phyloP scores from a whole-genome alignment of 495 filamentous ascomycete species.

The Aspergillus ellipticus region DNA sequence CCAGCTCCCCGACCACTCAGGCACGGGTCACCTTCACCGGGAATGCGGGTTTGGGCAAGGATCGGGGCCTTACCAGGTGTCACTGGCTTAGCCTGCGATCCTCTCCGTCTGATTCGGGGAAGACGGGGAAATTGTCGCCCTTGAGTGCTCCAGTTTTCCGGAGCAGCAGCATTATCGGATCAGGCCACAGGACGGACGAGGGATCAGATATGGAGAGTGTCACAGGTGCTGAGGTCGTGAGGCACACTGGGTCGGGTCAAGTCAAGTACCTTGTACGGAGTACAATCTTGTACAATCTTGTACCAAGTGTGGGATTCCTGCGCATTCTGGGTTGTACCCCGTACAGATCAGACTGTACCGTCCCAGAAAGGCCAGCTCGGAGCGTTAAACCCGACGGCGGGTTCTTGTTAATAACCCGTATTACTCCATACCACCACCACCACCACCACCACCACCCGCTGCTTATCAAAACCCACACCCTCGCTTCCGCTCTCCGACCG shows the following conservation, averaged over 20 bases:
- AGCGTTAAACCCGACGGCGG: background rate
- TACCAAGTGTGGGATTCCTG: too few species aligned
- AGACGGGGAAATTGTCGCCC: too few species aligned
- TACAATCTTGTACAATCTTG: background rate
- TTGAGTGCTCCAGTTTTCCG: too few species aligned
- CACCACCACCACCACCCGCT: background rate
- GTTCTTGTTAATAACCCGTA: conserved; percentile 4
- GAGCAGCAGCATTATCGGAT: background rate
- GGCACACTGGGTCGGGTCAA: too few species aligned
- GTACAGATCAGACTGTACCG: background rate
- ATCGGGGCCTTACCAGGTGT: conserved; percentile 17
- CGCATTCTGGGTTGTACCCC: background rate
- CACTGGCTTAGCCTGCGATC: too few species aligned
- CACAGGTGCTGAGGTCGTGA: too few species aligned
- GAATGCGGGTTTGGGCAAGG: conserved; percentile 24
- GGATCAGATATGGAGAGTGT: too few species aligned
- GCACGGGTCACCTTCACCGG: conserved; percentile 27
- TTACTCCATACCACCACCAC: background rate
- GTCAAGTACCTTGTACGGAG: too few species aligned
- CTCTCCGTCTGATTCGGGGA: conserved; percentile 5
- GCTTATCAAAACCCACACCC: conserved; percentile 17
- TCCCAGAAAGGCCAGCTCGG: background rate
- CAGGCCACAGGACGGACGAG: background rate
- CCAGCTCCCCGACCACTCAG: conserved; percentile 6
- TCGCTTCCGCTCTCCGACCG: conserved; percentile 9